Evolutionary conservation across 2,329 filamentous ascomycete genomes (phyloP).

Genomic region (Mycosphaerella arachidis): DNA sequence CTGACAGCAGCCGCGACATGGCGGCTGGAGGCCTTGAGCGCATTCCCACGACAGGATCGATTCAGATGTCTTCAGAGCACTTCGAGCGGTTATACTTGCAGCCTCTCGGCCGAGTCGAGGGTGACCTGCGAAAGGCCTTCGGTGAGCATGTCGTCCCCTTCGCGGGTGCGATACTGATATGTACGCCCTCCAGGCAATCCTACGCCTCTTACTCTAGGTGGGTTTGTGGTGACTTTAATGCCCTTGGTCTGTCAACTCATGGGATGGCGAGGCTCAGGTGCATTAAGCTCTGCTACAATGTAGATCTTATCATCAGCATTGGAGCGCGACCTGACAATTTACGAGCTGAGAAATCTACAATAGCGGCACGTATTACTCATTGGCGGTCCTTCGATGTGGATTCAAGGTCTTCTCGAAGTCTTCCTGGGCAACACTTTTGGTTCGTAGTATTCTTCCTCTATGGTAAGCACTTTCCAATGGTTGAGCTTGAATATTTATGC

Average conservation of each 20-base stretch:
- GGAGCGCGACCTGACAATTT: too few species aligned
- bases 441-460: conserved; percentile 24
- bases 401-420: conserved; percentile 32
- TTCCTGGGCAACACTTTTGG: conserved; percentile 33
- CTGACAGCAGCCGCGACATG: conserved; percentile 5
- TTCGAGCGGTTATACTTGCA: conserved; percentile 24
- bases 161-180: conserved; percentile 14
- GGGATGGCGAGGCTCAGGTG: conserved; percentile 19
- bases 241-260: conserved; percentile 16
- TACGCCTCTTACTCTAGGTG: background rate
- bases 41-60: background rate
- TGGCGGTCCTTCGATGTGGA: conserved; percentile 31
- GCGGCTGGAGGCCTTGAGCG: conserved; percentile 2
- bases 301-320: conserved; percentile 6
- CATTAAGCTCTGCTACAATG: conserved; percentile 14
- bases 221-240: conserved; percentile 1
- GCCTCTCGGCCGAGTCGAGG: conserved; percentile 15
- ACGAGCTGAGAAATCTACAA: background rate
- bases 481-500: background rate
- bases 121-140: conserved; percentile 18
- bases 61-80: conserved; percentile 14
- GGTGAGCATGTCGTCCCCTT: conserved; percentile 22
- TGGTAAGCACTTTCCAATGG: conserved; percentile 5
- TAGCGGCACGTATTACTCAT: conserved; percentile 32
- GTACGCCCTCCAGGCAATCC: background rate